Base-by-base conservation (phyloP, 495 filamentous ascomycete species). In the Hypoxylon crocopeplum region DNA sequence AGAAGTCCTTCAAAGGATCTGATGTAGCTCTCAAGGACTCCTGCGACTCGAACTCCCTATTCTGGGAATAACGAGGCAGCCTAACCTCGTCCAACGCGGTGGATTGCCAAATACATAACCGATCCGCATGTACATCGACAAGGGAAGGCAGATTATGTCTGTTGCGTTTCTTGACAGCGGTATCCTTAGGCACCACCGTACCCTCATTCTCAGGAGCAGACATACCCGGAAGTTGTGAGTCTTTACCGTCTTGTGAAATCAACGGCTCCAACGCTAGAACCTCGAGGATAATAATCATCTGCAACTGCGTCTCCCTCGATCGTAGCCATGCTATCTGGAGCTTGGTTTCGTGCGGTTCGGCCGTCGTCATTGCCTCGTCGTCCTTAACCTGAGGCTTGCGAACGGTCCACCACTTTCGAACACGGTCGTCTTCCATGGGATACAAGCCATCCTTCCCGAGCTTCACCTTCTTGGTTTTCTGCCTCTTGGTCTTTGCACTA, bases 51-150 rank as follows among this genome's bases (percentile, higher is more conserved):
- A 66, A 38, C 16, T 71, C 72, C 17, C 67, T 55, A 4, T 58
- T 53, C 2, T 78, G 72, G 8, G 78, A 72, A 58, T 86, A 83
- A 30, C 82, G 80, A 25, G 80, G 69, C 20, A 77, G 76, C 38
- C 82, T 84, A 34, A 74, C 61, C 33, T 79, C 77, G 20, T 85
- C 84, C 5, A 79, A 70, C 8, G 83, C 81, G 45, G 89, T 84
- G n/a, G 92, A 91, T 66, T 97, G 92, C 95, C 95, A 98, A 32
- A 98, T 98, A 68, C 92, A 95, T 17, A 98, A 78, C 27, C 92
- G 85, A 69, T 98, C 95, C 8, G 96, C 82, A 42, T 96, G 86
- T 3, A 96, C 75, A 63, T 98, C 93, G 6, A 98, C 78, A 16
- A 92, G 79, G 1, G 86, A 49, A 1, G 77, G 72, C 1, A 80